Base-by-base conservation (phyloP, 345 rosid genomes). In the Lepidium didymum region DNA sequence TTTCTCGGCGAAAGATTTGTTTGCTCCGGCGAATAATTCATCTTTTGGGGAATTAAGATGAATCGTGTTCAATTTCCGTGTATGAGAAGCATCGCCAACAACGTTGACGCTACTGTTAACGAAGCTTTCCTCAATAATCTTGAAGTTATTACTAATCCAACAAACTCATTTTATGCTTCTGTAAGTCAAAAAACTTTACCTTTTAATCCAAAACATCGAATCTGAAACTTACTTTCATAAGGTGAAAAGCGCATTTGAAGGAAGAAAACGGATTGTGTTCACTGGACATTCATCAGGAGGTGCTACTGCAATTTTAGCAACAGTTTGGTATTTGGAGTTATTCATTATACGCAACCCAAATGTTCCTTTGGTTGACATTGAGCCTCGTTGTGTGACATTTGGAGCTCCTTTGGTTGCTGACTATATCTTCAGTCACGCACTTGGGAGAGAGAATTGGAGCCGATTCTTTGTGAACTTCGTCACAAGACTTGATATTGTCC, bases 221-320 rank as follows among this genome's bases (percentile, higher is more conserved):
- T 53, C 63, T 59, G 56, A 58, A 53, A 58, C 62, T 35, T 66
- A 6, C 42, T 67, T 79, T 45, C 33, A 13, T 49, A 78, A 90
- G 97, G 90, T 93, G 44, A 55, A 27, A 53, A 65, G 33, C 10
- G 87, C 85, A 18, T 60, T 49, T 21, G 8, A 16, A 1, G 78
- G 74, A 6, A 52, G 34, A 12, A 81, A 76, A 82, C 78, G 41
- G 68, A 74, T 93, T 42, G 81, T 93, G 50, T 93, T 93, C 59
- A 75, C 98, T 29, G 98, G 98, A 58, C 94, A 88, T 53, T 93
- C 94, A 0, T 78, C 82, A 6, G 98, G 92, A 13, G 98, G 92
- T 3, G 81, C 97, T 2, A 59, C 82, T 62, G 98, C 98, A 9
- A 81, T 88, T 13, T 68, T 86, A 52, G 81, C 86, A 13, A 77